These are phyloP conservation scores for Calophaca sinica DNA, from an alignment of 306 rosid species.

Conservation along the genomic window DNA sequence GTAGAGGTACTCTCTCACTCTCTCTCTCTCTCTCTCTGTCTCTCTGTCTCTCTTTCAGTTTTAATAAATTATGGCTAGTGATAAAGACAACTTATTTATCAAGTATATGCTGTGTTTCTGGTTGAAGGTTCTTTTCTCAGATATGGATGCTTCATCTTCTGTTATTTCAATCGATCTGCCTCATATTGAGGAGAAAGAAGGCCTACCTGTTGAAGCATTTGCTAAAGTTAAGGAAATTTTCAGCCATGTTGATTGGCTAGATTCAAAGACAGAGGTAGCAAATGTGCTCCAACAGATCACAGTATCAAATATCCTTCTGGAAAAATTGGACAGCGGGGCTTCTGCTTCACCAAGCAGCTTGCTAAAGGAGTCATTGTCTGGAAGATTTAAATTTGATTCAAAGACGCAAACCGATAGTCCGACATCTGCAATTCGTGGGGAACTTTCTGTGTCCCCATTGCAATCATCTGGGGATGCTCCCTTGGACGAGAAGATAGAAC, in stretches of 20 bases:
- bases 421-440: conserved; percentile 20
- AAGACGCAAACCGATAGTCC: conserved; percentile 26
- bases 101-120: conserved; percentile 48
- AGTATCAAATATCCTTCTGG: conserved; percentile 60
- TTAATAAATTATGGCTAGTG: conserved; percentile 25
- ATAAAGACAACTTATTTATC: conserved; percentile 41
- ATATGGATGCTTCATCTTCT: conserved; percentile 83
- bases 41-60: conserved; percentile 38
- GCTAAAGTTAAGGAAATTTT: conserved; percentile 91
- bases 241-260: conserved; percentile 86
- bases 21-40: conserved; percentile 39
- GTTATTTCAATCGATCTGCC: conserved; percentile 73
- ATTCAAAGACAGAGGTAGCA: conserved; percentile 71
- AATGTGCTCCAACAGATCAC: conserved; percentile 72
- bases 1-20: conserved; percentile 76
- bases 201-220: conserved; percentile 93
- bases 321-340: conserved; percentile 52
- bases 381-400: conserved; percentile 41
- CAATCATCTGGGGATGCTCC: conserved; percentile 16
- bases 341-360: conserved; percentile 52
- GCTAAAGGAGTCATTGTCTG: conserved; percentile 55
- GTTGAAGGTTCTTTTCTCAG: conserved; percentile 91
- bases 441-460: conserved; percentile 27
- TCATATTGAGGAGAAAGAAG: conserved; percentile 80
- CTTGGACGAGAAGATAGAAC: conserved; percentile 35